Conservation (phyloP, 441 rosid species). For the Dalechampia spathulata region DNA sequence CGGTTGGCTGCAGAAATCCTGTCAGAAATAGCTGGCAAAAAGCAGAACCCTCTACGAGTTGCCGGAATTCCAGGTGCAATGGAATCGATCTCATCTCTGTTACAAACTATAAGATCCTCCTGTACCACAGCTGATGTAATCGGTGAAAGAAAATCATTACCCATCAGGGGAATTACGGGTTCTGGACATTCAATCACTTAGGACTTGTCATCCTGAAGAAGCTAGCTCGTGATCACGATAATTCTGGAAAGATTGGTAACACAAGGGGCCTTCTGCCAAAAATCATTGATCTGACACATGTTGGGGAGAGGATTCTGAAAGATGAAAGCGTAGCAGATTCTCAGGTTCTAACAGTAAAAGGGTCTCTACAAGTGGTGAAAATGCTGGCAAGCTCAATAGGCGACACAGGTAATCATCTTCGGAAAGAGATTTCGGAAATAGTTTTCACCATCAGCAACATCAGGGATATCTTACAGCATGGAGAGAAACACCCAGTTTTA, state of each 20-base stretch:
- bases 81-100: conserved; percentile 89
- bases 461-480: conserved; percentile 57
- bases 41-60: conserved; percentile 75
- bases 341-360: conserved; percentile 60
- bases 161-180: conserved; percentile 43
- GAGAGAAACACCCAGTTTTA: conserved; percentile 52
- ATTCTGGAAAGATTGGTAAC: conserved; percentile 90
- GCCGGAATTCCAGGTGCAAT: conserved; percentile 86
- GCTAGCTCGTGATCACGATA: conserved; percentile 78
- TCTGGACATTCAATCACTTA: conserved; percentile 73
- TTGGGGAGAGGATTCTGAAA: conserved; percentile 43
- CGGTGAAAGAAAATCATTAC: conserved; percentile 45
- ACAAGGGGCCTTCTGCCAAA: conserved; percentile 85
- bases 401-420: conserved; percentile 55
- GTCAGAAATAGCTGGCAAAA: conserved; percentile 69
- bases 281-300: conserved; percentile 69
- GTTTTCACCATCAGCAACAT: conserved; percentile 84
- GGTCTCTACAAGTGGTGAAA: conserved; percentile 77
- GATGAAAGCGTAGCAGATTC: conserved; percentile 40
- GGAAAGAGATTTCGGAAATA: conserved; percentile 74
- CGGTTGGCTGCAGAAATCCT: conserved; percentile 70
- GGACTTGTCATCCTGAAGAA: conserved; percentile 79
- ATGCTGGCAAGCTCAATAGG: conserved; percentile 82
- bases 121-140: conserved; percentile 65
- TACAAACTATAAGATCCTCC: conserved; percentile 49